These are phyloP conservation scores for Penicillium sumatraense DNA, from an alignment of 2,329 filamentous ascomycete species.

Conservation along the genomic window DNA sequence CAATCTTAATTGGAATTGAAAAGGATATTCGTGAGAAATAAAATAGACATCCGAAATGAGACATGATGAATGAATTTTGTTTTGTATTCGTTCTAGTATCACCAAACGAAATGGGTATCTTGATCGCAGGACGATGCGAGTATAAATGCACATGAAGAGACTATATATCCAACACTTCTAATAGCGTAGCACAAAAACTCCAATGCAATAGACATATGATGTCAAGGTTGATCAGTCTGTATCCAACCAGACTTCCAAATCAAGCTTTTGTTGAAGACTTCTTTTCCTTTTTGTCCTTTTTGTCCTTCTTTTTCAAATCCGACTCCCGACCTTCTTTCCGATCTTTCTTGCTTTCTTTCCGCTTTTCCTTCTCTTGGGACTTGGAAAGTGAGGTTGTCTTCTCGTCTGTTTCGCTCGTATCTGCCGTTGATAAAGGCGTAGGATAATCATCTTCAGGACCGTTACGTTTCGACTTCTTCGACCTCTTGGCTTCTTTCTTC, in stretches of 20 bases:
- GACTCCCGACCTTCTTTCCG: slow-evolving; percentile 33
- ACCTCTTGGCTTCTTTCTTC: slow-evolving; percentile 29
- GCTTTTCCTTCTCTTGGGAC: slow-evolving; percentile 17
- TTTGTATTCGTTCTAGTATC: slow-evolving; percentile 14
- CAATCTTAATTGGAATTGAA: too few relatives aligned
- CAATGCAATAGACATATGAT: slow-evolving; percentile 5
- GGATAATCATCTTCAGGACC: slow-evolving; percentile 32
- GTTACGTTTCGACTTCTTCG: slow-evolving; percentile 23
- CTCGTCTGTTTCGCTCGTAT: slow-evolving; percentile 31
- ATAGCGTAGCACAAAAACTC: slow-evolving; percentile 2
- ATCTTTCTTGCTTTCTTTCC: slow-evolving; percentile 39
- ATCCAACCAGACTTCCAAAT: slow-evolving; percentile 34
- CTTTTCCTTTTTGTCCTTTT: slow-evolving; percentile 47
- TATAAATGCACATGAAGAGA: slow-evolving; percentile 22
- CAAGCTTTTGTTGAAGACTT: slow-evolving; percentile 14
- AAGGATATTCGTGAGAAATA: too few relatives aligned
- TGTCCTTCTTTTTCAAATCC: slow-evolving; percentile 52
- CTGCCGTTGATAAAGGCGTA: slow-evolving; percentile 37
- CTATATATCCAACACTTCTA: slow-evolving; percentile 15
- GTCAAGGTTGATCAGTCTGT: too few relatives aligned
- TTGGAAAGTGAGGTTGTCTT: slow-evolving; percentile 10
- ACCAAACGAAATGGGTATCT: slow-evolving; percentile 41
- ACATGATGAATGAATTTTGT: slow-evolving; percentile 19
- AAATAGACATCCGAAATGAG: too few relatives aligned
- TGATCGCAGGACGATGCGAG: slow-evolving; percentile 19